A percentile compares a stretch with the other conserved stretches of the same genome.
Evolutionary conservation across 2,329 filamentous ascomycete genomes (phyloP).

Genomic region (Neonectria hederae): DNA sequence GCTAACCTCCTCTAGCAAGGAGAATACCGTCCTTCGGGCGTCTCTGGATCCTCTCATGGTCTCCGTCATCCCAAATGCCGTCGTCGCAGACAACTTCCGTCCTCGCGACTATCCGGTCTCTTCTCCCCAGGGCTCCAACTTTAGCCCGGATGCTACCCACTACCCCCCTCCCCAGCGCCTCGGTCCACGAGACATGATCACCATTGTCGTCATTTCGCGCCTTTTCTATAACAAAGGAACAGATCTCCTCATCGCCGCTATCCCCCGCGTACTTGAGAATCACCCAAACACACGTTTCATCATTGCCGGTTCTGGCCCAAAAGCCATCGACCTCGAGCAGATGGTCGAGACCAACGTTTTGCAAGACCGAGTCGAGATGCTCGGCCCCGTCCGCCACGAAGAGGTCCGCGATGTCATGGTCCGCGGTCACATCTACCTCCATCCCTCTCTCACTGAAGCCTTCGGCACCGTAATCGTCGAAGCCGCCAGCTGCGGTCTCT

Average conservation of each 20-base stretch:
- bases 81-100: constrained; percentile 95
- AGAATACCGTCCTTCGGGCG: constrained; percentile 94
- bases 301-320: constrained; percentile 94
- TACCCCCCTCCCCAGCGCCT: constrained; percentile 70
- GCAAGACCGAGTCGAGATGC: constrained; percentile 91
- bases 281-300: constrained; percentile 96
- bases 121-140: constrained; percentile 43
- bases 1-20: constrained; percentile 71
- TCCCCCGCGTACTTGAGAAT: constrained; percentile 87
- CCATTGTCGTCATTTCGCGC: constrained; percentile 95
- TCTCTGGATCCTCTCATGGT: constrained; percentile 97
- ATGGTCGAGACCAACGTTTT: constrained; percentile 96
- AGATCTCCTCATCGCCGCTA: constrained; percentile 94
- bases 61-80: constrained; percentile 96
- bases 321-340: constrained; percentile 96
- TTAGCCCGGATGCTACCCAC: constrained; percentile 48
- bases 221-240: constrained; percentile 99
- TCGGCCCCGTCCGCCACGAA: constrained; percentile 92
- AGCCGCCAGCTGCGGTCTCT: constrained; percentile 92
- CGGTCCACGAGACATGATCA: constrained; percentile 86
- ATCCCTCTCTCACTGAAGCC: constrained; percentile 93
- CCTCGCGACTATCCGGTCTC: constrained; percentile 62
- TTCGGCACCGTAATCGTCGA: constrained; percentile 99
- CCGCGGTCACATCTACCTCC: constrained; percentile 93
- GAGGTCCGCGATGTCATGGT: constrained; percentile 98